Conservation (phyloP, 2,329 filamentous ascomycete genomes). For the Aspergillus udagawae region DNA sequence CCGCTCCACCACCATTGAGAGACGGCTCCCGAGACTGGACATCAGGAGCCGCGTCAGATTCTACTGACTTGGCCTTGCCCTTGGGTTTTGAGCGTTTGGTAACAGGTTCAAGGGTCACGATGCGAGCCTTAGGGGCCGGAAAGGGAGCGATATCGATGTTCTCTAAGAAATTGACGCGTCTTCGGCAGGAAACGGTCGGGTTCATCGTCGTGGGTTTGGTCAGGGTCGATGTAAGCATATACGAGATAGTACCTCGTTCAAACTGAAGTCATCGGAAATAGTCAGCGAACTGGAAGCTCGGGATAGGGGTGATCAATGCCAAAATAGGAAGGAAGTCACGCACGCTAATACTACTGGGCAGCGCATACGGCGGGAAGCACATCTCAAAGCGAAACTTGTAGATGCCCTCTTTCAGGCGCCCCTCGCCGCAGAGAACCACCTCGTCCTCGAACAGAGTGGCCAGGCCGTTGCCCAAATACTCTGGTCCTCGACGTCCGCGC, state of each 20-base stretch:
- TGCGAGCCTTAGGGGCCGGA: conserved; percentile 68
- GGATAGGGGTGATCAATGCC: background rate
- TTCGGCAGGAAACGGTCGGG: conserved; percentile 73
- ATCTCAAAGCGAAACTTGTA: conserved; percentile 65
- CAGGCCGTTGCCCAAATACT: conserved; percentile 62
- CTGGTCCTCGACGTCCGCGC: conserved; percentile 48
- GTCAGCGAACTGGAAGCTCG: conserved; percentile 5
- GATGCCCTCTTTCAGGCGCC: conserved; percentile 58
- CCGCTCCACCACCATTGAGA: conserved; percentile 27
- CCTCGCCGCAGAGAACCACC: conserved; percentile 60
- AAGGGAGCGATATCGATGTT: conserved; percentile 79
- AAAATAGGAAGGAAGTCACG: conserved; percentile 33
- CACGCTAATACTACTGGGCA: conserved; percentile 91
- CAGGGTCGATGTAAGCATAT: conserved; percentile 83
- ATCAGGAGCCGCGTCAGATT: conserved; percentile 39
- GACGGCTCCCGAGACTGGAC: conserved; percentile 46
- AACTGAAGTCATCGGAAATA: conserved; percentile 56
- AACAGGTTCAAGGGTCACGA: conserved; percentile 83
- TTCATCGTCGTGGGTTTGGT: conserved; percentile 84
- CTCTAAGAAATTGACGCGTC: conserved; percentile 74
- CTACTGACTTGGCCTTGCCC: conserved; percentile 44
- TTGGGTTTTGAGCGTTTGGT: conserved; percentile 65
- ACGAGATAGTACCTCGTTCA: conserved; percentile 87
- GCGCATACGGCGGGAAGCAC: conserved; percentile 54
- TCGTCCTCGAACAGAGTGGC: conserved; percentile 64